phyloP scores from a whole-genome alignment of 2,329 filamentous ascomycete species.

The Penicillium brevicompactum region DNA sequence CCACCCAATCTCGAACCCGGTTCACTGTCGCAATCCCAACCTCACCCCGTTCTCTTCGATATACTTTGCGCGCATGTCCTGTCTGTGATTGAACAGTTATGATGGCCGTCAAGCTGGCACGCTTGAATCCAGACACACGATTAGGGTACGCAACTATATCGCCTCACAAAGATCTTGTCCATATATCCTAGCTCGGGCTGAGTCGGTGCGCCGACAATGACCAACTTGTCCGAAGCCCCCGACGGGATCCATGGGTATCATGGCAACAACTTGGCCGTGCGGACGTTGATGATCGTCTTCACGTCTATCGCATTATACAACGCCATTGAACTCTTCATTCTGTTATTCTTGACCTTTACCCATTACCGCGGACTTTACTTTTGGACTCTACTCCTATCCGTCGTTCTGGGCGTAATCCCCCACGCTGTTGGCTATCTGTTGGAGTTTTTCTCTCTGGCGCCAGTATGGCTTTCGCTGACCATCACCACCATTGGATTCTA shows the following conservation, averaged over 20 bases:
- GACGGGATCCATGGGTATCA: slow-evolving; percentile 33
- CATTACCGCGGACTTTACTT: slow-evolving; percentile 44
- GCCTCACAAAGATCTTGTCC: neutral
- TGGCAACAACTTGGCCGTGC: slow-evolving; percentile 23
- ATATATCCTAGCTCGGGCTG: neutral
- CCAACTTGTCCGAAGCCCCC: slow-evolving; percentile 23
- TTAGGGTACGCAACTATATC: slow-evolving; percentile 4
- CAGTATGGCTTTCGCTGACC: slow-evolving; percentile 38
- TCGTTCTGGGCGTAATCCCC: slow-evolving; percentile 38
- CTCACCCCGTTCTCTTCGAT: slow-evolving; percentile 1
- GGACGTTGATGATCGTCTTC: slow-evolving; percentile 36
- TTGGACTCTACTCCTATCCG: slow-evolving; percentile 42
- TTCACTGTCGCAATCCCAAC: neutral
- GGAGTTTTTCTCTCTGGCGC: slow-evolving; percentile 39
- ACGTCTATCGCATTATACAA: slow-evolving; percentile 50
- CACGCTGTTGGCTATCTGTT: slow-evolving; percentile 44
- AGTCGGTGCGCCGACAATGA: slow-evolving; percentile 4
- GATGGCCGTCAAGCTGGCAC: slow-evolving; percentile 16
- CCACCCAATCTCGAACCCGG: neutral
- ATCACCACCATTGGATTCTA: slow-evolving; percentile 58
- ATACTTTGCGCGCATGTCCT: slow-evolving; percentile 8
- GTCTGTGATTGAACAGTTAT: slow-evolving; percentile 4
- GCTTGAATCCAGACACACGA: slow-evolving; percentile 10
- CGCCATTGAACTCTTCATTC: slow-evolving; percentile 45
- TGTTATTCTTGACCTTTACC: slow-evolving; percentile 41